Base-by-base conservation (phyloP, 106 monocot species). In the Dendrobium officinale region DNA sequence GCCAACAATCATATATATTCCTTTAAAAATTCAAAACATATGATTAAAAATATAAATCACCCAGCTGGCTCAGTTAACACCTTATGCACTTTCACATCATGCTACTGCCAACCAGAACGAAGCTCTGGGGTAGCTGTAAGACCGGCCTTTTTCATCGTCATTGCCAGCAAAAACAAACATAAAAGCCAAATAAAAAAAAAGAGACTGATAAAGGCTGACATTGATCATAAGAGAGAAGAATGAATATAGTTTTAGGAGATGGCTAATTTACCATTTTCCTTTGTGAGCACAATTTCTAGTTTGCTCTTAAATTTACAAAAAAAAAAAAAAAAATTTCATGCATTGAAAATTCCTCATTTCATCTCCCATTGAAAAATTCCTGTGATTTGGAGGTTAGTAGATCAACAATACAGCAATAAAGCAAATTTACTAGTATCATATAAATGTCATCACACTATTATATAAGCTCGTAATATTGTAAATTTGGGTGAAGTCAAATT, bases 131-230 rank as follows among this genome's bases (percentile, higher is more conserved):
- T 17, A 40, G 70, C 70, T 70, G 70, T 70, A 70, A 70, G 70
- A 37, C 37, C 31, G 70, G 70, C 70, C 70, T 70, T 70, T 70
- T 70, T 70, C 33, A 70, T 37, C 70, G 16, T 31, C 70, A 70
- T 37, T 10, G 37, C 70, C 70, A 70, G 70, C 70, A 37, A 70
- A 33, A 70, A 61, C 5, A 22, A 19, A 7, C 61, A 61, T n/a
- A 61, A 61, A 22, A 61, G 20, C 0, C n/a, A 61, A 7, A 61
- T 54, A 4, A 22, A 61, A 31, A 61, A 61, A n/a, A 61, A 61
- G 61, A 61, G 22, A 61, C 61, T 10, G n/a, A 61, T 22, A 61
- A 61, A 22, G n/a, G 22, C 22, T 61, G 22, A 20, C 22, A 61
- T 61, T 61, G 51, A 61, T 61, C 22, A n/a, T 61, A 61, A 22